Evolutionary conservation across 176 grass and related monocot genomes (phyloP).

Genomic region (Eragrostis curvula): DNA sequence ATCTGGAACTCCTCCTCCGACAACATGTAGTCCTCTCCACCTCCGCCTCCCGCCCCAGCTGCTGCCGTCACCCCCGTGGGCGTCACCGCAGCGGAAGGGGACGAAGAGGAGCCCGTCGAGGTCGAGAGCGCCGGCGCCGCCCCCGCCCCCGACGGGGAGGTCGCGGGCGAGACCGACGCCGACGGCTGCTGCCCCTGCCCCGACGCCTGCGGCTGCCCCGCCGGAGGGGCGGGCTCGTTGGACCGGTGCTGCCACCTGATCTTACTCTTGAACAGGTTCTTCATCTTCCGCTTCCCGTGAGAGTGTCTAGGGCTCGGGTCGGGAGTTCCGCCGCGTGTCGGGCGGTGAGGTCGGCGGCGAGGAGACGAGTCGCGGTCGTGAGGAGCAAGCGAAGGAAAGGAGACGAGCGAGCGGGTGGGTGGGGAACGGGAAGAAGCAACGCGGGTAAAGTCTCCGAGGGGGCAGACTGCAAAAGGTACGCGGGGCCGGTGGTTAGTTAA

Average conservation of each 20-base stretch:
- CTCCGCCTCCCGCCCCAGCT: constrained; percentile 16
- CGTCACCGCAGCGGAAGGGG: constrained; percentile 42
- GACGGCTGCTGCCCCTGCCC: constrained; percentile 25
- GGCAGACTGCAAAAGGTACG: constrained; percentile 34
- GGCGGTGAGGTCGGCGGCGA: constrained; percentile 22
- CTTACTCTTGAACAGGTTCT: constrained; percentile 97
- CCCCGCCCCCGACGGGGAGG: constrained; percentile 45
- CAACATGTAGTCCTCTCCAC: constrained; percentile 72
- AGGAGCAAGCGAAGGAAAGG: not conserved
- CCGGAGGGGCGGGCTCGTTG: constrained; percentile 57
- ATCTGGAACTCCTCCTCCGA: constrained; percentile 99
- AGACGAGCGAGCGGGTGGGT: not conserved
- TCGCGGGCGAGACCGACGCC: constrained; percentile 45
- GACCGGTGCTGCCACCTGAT: constrained; percentile 90
- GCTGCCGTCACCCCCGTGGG: constrained; percentile 9
- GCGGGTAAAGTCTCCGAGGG: constrained; percentile 38
- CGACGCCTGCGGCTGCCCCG: not conserved
- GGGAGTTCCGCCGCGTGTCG: not conserved
- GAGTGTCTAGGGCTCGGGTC: not conserved
- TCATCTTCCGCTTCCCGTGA: constrained; percentile 45
- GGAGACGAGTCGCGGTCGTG: not conserved
- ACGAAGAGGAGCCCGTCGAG: constrained; percentile 45
- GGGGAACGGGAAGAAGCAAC: not conserved
- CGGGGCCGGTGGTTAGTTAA: not conserved
- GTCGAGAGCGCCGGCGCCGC: constrained; percentile 36